phyloP scores from a whole-genome alignment of 2,329 filamentous ascomycete species.

The Lachnum nothofagi region DNA sequence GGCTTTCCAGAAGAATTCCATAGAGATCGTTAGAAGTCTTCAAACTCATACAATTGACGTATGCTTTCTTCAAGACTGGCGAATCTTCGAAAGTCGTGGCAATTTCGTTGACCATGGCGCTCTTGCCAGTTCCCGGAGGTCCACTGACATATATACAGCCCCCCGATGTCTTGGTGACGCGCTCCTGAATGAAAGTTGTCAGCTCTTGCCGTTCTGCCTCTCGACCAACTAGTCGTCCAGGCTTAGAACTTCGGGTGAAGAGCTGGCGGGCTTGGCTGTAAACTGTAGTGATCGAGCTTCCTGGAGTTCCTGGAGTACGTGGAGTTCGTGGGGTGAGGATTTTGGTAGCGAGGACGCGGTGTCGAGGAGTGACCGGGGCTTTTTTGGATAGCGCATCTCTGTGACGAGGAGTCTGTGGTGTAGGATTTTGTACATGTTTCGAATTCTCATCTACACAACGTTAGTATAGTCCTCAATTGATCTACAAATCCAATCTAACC shows the following conservation, averaged over 20 bases:
- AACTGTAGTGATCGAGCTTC: constrained; percentile 61
- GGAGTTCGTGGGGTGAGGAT: constrained; percentile 74
- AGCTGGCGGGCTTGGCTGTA: constrained; percentile 84
- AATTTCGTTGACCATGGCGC: constrained; percentile 81
- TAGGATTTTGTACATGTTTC: constrained; percentile 48
- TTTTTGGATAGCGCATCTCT: constrained; percentile 69
- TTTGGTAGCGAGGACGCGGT: constrained; percentile 72
- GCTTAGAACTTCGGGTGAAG: constrained; percentile 59
- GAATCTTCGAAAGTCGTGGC: constrained; percentile 53
- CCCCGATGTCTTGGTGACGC: constrained; percentile 54
- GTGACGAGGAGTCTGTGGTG: constrained; percentile 70
- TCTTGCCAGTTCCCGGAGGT: constrained; percentile 94
- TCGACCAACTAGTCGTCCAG: constrained; percentile 31
- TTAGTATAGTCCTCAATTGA: constrained; percentile 14
- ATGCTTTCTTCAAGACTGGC: constrained; percentile 59
- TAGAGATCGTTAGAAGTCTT: constrained; percentile 85
- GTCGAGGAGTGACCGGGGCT: constrained; percentile 73
- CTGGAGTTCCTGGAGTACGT: constrained; percentile 66
- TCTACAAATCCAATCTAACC: background rate
- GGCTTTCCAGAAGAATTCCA: constrained; percentile 66
- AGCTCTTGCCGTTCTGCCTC: constrained; percentile 58
- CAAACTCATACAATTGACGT: constrained; percentile 96
- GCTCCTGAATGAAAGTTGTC: constrained; percentile 60
- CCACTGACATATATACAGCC: constrained; percentile 94
- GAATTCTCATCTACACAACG: constrained; percentile 39